Percentiles rank a stretch among this genome's conserved stretches.
phyloP scores from a whole-genome alignment of 495 filamentous ascomycete species.

The Aspergillus cristatus region DNA sequence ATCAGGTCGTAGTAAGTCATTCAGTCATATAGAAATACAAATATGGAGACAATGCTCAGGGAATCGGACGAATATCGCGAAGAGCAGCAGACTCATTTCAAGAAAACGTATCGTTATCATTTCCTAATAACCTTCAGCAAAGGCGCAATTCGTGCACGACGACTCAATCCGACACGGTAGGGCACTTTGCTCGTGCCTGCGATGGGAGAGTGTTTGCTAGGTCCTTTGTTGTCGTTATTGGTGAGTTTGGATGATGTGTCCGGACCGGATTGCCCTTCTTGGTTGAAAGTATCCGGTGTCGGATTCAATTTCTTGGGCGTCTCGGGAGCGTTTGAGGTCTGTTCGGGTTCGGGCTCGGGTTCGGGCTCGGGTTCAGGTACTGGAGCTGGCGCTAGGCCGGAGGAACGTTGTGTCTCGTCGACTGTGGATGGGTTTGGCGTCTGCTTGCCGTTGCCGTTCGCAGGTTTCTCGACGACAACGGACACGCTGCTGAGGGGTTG shows the following conservation, averaged over 20 bases:
- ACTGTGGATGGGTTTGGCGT: background rate
- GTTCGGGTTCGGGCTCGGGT: too few relatives aligned
- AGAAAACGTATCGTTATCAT: constrained; percentile 16
- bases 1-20: too few relatives aligned
- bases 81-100: too few relatives aligned
- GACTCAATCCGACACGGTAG: constrained; percentile 61
- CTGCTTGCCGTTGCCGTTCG: too few relatives aligned
- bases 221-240: constrained; percentile 11
- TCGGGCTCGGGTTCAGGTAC: too few relatives aligned
- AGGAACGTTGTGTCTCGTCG: too few relatives aligned
- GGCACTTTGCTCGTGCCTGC: constrained; percentile 44
- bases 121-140: constrained; percentile 56
- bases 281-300: too few relatives aligned
- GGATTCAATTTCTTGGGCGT: background rate
- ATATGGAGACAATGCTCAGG: too few relatives aligned
- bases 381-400: too few relatives aligned
- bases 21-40: too few relatives aligned
- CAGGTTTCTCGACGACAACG: constrained; percentile 1
- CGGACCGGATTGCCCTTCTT: too few relatives aligned
- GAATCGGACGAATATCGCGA: too few relatives aligned
- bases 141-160: constrained; percentile 53
- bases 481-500: background rate
- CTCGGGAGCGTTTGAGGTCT: background rate
- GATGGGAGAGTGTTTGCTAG: constrained; percentile 41
- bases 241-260: background rate